phyloP scores from a whole-genome alignment of 257 asterid species.

The Coffea eugenioides region DNA sequence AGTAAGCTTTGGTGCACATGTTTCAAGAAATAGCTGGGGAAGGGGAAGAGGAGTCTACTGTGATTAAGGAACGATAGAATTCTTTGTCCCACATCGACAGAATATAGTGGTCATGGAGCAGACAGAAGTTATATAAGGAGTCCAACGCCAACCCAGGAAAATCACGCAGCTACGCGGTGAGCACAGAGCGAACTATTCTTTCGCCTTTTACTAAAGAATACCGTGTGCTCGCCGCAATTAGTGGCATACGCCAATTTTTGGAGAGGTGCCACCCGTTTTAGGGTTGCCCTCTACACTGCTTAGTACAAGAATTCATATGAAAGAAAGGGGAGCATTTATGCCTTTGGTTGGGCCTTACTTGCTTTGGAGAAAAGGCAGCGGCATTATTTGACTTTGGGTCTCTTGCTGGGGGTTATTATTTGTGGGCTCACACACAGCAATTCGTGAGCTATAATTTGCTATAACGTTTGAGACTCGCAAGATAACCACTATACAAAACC shows the following conservation, averaged over 20 bases:
- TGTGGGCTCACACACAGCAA: too few relatives aligned
- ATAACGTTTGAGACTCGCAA: too few relatives aligned
- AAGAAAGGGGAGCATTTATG: too few relatives aligned
- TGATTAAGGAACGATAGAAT: too few relatives aligned
- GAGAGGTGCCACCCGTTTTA: background rate
- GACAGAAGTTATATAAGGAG: background rate
- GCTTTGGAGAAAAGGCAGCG: too few relatives aligned
- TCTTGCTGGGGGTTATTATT: too few relatives aligned
- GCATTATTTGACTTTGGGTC: too few relatives aligned
- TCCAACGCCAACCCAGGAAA: fast-evolving
- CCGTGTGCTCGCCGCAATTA: background rate
- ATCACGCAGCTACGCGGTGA: slow-evolving; percentile 16
- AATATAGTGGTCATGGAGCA: too few relatives aligned
- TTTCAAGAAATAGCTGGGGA: background rate
- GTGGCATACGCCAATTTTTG: slow-evolving; percentile 3
- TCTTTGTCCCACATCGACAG: slow-evolving; percentile 5
- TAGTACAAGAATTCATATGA: background rate
- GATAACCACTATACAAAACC: too few relatives aligned
- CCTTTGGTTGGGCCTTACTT: background rate
- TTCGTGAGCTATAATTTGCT: too few relatives aligned
- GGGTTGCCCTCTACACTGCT: slow-evolving; percentile 1
- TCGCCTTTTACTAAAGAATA: background rate
- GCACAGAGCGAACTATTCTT: background rate
- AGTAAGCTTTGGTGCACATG: too few relatives aligned
- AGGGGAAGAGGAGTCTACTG: too few relatives aligned